These are phyloP conservation scores for Fusarium hainanense DNA, from an alignment of 2,329 filamentous ascomycete genomes.

Conservation along the genomic window DNA sequence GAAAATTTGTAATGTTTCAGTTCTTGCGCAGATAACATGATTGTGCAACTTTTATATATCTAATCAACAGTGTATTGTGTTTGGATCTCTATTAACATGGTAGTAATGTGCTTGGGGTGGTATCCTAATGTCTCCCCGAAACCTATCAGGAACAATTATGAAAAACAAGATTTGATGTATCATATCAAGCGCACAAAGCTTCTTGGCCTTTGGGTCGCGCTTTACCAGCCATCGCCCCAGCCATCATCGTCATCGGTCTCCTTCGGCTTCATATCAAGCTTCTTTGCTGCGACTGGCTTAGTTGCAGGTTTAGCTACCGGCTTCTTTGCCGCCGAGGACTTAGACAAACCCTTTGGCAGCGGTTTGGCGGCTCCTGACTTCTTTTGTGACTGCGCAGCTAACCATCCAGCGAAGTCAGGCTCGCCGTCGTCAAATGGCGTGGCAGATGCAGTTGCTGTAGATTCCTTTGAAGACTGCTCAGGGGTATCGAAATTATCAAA, in stretches of 20 bases:
- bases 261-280: constrained; percentile 76
- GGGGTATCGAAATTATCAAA: constrained; percentile 55
- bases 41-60: neutral
- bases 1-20: neutral
- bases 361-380: constrained; percentile 70
- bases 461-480: constrained; percentile 37
- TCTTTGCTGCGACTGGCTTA: constrained; percentile 67
- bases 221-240: constrained; percentile 74
- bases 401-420: constrained; percentile 95
- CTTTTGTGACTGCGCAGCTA: constrained; percentile 84
- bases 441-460: constrained; percentile 48
- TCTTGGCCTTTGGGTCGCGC: neutral
- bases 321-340: constrained; percentile 62
- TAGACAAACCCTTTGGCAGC: constrained; percentile 85
- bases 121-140: constrained; percentile 38
- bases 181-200: neutral
- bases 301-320: constrained; percentile 54
- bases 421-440: constrained; percentile 84
- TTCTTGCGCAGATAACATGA: neutral
- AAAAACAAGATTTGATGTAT: constrained; percentile 3
- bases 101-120: constrained; percentile 16
- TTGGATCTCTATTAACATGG: constrained; percentile 25
- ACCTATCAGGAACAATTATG: constrained; percentile 5
- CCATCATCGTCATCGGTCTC: constrained; percentile 67
- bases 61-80: neutral